Base-by-base conservation (phyloP, 108 stramenopile genomes). In the Skeletonema potamos region DNA sequence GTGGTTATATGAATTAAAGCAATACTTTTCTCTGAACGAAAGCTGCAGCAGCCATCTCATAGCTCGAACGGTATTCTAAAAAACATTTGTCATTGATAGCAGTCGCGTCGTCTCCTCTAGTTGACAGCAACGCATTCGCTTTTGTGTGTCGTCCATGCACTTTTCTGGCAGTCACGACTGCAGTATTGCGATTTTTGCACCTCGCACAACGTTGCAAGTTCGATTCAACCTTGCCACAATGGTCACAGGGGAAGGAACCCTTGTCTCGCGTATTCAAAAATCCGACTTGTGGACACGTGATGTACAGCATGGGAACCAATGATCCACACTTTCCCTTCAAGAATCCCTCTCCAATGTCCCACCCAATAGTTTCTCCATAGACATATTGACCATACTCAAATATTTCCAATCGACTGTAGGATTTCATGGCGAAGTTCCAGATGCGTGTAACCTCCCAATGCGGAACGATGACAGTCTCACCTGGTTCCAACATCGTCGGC, bases 341-440 rank as follows among this genome's bases (percentile, higher is more conserved):
- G 22, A 43, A 63, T 27, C 9, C 24, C 22, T 63, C 39, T 28
- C 2, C 62, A 15, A 63, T 20, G 15, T 68, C 57, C 66, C 66
- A 68, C 1, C 66, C 66, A 1, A 6, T 26, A 34, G 20, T 58
- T 27, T 68, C 66, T 12, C 66, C 58, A 8, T 59, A 58, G 22
- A 68, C 55, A 68, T 29, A 57, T 33, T 20, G 15, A 0, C 66
- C 66, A 32, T 36, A n/a, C 22, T 9, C 55, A 24, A 57, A 57
- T 15, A 11, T 24, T 18, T 68, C 66, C 24, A 68, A 1, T 15
- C 33, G 13, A 1, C 2, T 10, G 28, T 17, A 68, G 2, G 66
- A 34, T 55, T 58, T 26, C 66, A 68, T 68, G 0, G 66, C 66
- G 57, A 13, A 57, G 1, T 68, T 68, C 66, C 66, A 68, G 1